These are phyloP conservation scores for Handroanthus guayacan DNA, from an alignment of 257 asterid species.

Conservation along the genomic window DNA sequence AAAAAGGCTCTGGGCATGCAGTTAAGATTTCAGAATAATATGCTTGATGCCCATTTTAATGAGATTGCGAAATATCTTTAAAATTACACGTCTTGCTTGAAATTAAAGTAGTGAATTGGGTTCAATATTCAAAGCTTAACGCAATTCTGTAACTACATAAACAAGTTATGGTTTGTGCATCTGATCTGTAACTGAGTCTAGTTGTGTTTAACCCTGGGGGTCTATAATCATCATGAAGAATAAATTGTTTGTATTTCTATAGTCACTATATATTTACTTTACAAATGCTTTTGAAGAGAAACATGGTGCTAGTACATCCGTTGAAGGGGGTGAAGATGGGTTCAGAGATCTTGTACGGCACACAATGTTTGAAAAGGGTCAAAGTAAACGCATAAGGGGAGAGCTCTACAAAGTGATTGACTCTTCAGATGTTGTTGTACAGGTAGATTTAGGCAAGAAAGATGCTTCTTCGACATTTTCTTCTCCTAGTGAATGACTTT, in stretches of 20 bases:
- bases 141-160: background rate
- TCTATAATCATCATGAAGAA: background rate
- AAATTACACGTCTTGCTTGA: background rate
- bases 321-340: constrained; percentile 79
- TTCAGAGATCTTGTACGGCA: constrained; percentile 91
- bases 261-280: background rate
- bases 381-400: constrained; percentile 99
- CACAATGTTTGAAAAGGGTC: constrained; percentile 95
- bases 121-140: background rate
- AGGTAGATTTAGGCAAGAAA: constrained; percentile 55
- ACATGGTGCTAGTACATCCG: constrained; percentile 61
- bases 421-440: constrained; percentile 94
- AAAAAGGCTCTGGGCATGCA: background rate
- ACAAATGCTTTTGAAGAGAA: constrained; percentile 85
- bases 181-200: background rate
- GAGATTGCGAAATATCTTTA: background rate
- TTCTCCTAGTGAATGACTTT: background rate
- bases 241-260: background rate
- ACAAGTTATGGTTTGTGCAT: background rate
- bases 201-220: background rate
- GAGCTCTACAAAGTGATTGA: constrained; percentile 98
- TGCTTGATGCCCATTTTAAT: background rate
- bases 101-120: background rate
- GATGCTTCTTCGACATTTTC: background rate
- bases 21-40: background rate